phyloP scores from a whole-genome alignment of 805 yeast species.

The Candida andamanensis region DNA sequence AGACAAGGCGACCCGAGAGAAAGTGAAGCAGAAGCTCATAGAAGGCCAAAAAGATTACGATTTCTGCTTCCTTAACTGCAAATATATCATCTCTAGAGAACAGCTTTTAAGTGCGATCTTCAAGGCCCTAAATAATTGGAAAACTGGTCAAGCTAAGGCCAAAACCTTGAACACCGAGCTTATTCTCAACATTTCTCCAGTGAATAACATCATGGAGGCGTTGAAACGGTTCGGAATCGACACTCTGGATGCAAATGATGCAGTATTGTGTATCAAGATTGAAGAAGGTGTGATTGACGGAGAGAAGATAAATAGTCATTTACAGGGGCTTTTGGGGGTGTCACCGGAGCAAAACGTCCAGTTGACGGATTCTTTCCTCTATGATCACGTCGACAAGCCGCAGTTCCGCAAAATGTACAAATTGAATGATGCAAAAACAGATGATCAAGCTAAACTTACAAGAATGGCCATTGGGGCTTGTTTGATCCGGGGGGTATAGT shows the following conservation, averaged over 20 bases:
- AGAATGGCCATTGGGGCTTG: slow-evolving; percentile 44
- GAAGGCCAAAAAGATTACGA: slow-evolving; percentile 46
- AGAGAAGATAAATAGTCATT: slow-evolving; percentile 30
- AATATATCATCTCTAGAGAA: slow-evolving; percentile 51
- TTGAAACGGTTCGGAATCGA: slow-evolving; percentile 67
- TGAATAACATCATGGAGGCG: slow-evolving; percentile 68
- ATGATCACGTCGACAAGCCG: slow-evolving; percentile 16
- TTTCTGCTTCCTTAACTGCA: slow-evolving; percentile 62
- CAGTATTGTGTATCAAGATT: slow-evolving; percentile 51
- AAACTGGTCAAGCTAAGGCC: slow-evolving; percentile 49
- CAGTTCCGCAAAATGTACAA: slow-evolving; percentile 35
- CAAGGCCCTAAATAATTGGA: slow-evolving; percentile 51
- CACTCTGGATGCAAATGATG: slow-evolving; percentile 29
- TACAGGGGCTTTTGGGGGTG: slow-evolving; percentile 15
- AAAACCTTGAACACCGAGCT: slow-evolving; percentile 68
- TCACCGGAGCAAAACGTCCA: slow-evolving; percentile 5
- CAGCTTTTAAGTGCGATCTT: slow-evolving; percentile 59
- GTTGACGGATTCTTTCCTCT: slow-evolving; percentile 22
- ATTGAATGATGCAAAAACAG: slow-evolving; percentile 23
- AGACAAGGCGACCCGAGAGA: slow-evolving; percentile 25
- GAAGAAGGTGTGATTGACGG: slow-evolving; percentile 18
- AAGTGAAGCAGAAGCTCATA: slow-evolving; percentile 42
- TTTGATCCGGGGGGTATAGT: slow-evolving; percentile 48
- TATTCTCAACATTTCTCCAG: slow-evolving; percentile 63
- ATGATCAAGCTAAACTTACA: slow-evolving; percentile 25